Conservation (phyloP, 2,329 filamentous ascomycete species). For the Cladophialophora carrionii region DNA sequence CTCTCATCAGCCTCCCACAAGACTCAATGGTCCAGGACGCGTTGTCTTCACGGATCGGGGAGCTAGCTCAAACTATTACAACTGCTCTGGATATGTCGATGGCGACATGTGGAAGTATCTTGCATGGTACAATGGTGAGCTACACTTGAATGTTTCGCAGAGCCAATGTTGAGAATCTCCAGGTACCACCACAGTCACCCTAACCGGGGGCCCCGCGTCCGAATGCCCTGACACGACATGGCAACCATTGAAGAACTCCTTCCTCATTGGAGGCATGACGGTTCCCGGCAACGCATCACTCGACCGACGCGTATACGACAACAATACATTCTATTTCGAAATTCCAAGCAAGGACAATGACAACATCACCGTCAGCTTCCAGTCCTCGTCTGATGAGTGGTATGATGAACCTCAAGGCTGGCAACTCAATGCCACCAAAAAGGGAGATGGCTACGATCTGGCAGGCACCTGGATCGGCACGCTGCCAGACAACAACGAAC, state of each 20-base stretch:
- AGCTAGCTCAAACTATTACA: constrained; percentile 13
- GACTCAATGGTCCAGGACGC: constrained; percentile 1
- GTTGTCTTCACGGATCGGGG: constrained; percentile 14
- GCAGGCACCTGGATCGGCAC: constrained; percentile 13
- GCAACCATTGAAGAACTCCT: constrained; percentile 14
- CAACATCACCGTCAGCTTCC: constrained; percentile 13
- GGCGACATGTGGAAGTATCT: constrained; percentile 14
- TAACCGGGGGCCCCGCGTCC: constrained; percentile 4
- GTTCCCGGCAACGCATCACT: constrained; percentile 17
- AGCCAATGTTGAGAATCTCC: neutral
- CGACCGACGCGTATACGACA: constrained; percentile 14
- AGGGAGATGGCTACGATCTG: constrained; percentile 18
- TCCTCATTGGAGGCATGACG: constrained; percentile 20
- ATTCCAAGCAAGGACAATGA: constrained; percentile 6
- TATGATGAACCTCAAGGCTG: constrained; percentile 15
- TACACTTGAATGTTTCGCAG: neutral
- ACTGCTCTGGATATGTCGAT: constrained; percentile 14
- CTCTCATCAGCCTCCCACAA: neutral
- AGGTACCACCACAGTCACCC: constrained; percentile 14
- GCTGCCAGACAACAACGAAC: constrained; percentile 14
- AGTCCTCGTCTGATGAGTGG: constrained; percentile 16
- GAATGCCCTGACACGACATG: constrained; percentile 16
- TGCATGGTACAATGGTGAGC: constrained; percentile 19
- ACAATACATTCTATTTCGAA: constrained; percentile 18
- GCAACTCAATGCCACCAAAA: constrained; percentile 14